A percentile compares a stretch with the other conserved stretches of the same genome.
Evolutionary conservation across 331 rosid species (phyloP).

Genomic region (Ulmus americana): DNA sequence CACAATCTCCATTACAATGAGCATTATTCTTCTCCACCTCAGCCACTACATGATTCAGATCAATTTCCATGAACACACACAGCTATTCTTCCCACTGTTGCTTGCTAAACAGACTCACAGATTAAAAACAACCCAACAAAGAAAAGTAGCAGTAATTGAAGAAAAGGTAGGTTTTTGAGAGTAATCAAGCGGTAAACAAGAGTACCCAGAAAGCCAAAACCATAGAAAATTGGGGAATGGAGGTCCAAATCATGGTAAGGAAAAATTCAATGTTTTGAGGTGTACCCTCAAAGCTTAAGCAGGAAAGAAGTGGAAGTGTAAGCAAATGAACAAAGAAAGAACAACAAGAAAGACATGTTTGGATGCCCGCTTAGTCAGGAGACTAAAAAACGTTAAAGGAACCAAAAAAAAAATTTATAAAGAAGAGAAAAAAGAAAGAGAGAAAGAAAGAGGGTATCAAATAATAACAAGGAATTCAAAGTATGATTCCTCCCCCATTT

Average conservation of each 20-base stretch:
- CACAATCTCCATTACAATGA: conserved; percentile 59
- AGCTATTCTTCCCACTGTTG: conserved; percentile 22
- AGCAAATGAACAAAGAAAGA: conserved; percentile 34
- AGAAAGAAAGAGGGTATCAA: conserved; percentile 30
- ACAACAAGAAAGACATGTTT: conserved; percentile 41
- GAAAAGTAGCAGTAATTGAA: conserved; percentile 22
- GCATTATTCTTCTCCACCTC: conserved; percentile 57
- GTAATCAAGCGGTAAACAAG: conserved; percentile 40
- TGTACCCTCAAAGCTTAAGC: conserved; percentile 43
- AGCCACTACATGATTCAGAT: conserved; percentile 79
- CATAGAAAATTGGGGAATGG: conserved; percentile 40
- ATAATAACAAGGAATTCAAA: conserved; percentile 79
- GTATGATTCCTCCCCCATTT: conserved; percentile 75
- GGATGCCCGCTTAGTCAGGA: conserved; percentile 30
- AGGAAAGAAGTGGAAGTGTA: conserved; percentile 25
- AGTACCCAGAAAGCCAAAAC: conserved; percentile 36
- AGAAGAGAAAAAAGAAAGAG: not conserved
- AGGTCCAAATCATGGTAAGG: conserved; percentile 57
- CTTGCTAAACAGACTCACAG: conserved; percentile 20
- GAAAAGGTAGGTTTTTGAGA: conserved; percentile 25
- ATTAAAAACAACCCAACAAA: conserved; percentile 18
- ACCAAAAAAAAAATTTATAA: conserved; percentile 8
- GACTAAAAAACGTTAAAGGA: conserved; percentile 24
- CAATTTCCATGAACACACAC: conserved; percentile 87
- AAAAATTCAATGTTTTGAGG: conserved; percentile 37